Base-by-base conservation (phyloP, 371 early-diverging fungal genomes). In the Mucor mucedo region DNA sequence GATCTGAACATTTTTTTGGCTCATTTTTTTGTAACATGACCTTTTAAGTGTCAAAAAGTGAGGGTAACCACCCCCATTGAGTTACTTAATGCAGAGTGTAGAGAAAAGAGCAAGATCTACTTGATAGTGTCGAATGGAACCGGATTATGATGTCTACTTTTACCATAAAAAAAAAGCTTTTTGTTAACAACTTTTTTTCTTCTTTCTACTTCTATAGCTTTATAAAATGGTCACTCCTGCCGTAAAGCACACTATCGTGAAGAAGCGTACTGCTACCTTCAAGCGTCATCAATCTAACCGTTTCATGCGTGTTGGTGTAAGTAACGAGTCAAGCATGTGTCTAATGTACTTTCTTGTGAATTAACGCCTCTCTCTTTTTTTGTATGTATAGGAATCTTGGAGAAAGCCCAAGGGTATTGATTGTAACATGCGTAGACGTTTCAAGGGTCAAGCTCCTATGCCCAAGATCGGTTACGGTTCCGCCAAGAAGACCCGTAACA, bases 341-440 rank as follows among this genome's bases (percentile, higher is more conserved):
- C 29, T 35, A 21, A n/a, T 5, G 33, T 21, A 41, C 14, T n/a
- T n/a, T n/a, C n/a, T 45, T 27, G 16, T 44, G 1, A 41, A 7
- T 13, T 29, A 50, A 54, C 30, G 4, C 3, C 14, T n/a, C 48
- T 52, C 9, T 9, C 32, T 14, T 30, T 41, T 49, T 47, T 61
- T 32, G n/a, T 30, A 11, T 11, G 13, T 13, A 57, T 84, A 94
- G 92, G 89, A 89, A 73, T 93, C 97, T 68, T 99, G 99, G 99
- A 93, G 99, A 87, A 97, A 96, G 87, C 99, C 99, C 84, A 95
- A 93, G 89, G 99, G 99, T 96, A 99, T 99, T 86, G 99, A 99
- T 83, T 96, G 94, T 91, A 89, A 95, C 75, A 98, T 99, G 76
- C 95, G 99, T 70, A 72, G 72, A 72, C 92, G 98, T 70, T 95